Evolutionary conservation across 352 stramenopile species (phyloP).

Genomic region (Phytopythium aichiense): DNA sequence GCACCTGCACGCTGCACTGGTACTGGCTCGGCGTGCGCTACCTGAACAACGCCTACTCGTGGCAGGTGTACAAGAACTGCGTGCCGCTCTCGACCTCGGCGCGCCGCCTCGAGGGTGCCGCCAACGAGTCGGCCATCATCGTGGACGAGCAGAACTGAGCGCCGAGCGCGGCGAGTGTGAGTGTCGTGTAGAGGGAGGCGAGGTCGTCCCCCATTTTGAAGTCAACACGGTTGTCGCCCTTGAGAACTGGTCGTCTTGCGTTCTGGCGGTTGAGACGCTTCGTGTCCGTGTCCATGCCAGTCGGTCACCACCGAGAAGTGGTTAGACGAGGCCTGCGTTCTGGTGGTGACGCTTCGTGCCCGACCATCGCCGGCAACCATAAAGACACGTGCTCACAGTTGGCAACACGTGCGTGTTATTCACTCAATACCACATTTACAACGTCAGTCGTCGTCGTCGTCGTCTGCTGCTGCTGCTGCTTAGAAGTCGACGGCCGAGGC

Average conservation of each 20-base stretch:
- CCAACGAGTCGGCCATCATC: conserved; percentile 19
- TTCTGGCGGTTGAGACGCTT: too few relatives aligned
- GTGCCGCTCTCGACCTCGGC: conserved; percentile 25
- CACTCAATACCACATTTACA: background rate
- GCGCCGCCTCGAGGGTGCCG: conserved; percentile 14
- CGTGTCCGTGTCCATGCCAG: too few relatives aligned
- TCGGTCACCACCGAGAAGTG: too few relatives aligned
- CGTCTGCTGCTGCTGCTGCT: too few relatives aligned
- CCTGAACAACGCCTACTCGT: conserved; percentile 46
- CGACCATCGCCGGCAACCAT: too few relatives aligned
- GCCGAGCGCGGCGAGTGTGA: background rate
- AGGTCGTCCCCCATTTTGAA: too few relatives aligned
- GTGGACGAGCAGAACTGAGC: conserved; percentile 12
- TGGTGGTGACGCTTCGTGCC: too few relatives aligned
- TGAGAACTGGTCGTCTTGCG: too few relatives aligned
- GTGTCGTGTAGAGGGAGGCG: background rate
- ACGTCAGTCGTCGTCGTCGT: background rate
- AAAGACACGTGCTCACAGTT: too few relatives aligned
- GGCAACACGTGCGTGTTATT: background rate
- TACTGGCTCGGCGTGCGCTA: conserved; percentile 44
- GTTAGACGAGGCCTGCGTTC: too few relatives aligned
- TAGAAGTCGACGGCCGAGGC: conserved; percentile 12
- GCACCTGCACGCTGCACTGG: conserved; percentile 34
- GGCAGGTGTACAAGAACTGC: conserved; percentile 51
- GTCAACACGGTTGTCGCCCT: too few relatives aligned